phyloP scores from a whole-genome alignment of 345 rosid species.

The Salix exigua region DNA sequence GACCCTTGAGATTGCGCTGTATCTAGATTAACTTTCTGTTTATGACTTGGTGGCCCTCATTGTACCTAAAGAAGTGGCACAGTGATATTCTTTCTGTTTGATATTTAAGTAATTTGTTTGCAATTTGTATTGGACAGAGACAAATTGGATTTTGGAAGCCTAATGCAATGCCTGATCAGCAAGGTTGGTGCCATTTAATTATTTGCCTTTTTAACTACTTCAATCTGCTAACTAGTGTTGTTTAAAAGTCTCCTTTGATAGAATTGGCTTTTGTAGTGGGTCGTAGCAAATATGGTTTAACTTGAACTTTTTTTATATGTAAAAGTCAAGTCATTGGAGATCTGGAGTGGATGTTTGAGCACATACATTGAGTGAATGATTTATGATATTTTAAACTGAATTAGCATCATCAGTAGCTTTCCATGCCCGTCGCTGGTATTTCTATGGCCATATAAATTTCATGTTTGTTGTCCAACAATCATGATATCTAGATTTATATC shows the following conservation, averaged over 20 bases:
- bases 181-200: constrained; percentile 43
- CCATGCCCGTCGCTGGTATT: background rate
- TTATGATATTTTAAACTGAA: background rate
- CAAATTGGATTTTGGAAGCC: constrained; percentile 63
- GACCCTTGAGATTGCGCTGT: background rate
- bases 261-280: constrained; percentile 10
- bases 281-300: background rate
- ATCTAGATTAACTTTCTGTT: background rate
- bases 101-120: constrained; percentile 18
- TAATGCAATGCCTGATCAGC: constrained; percentile 45
- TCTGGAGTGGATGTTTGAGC: background rate
- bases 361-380: background rate
- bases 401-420: background rate
- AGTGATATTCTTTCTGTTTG: constrained; percentile 5
- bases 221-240: background rate
- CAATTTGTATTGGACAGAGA: constrained; percentile 47
- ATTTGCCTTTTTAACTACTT: constrained; percentile 11
- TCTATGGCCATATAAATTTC: background rate
- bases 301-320: constrained; percentile 5
- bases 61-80: background rate
- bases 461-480: background rate
- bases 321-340: constrained; percentile 4
- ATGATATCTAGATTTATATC: background rate
- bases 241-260: background rate
- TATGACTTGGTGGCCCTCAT: background rate